Conservation (phyloP, 495 filamentous ascomycete species). For the Neurospora terricola region DNA sequence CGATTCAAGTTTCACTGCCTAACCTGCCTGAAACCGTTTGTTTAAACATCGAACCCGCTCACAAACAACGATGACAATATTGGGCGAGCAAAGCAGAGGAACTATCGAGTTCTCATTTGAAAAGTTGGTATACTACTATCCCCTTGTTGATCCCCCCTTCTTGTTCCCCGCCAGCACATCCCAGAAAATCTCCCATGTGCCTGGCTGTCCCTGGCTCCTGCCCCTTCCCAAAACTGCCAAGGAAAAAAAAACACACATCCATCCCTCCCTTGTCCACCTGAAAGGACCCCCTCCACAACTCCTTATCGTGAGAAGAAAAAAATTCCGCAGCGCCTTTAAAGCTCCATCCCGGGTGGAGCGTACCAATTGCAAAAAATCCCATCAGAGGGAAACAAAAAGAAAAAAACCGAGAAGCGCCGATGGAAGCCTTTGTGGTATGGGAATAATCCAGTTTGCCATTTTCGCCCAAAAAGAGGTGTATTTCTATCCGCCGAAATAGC, state of each 20-base stretch:
- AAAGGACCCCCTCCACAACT: neutral
- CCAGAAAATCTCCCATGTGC: neutral
- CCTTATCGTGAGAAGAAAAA: neutral
- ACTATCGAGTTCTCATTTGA: neutral
- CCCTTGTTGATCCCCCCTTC: neutral
- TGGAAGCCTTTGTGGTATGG: neutral
- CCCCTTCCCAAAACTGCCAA: neutral
- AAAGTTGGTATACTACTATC: neutral
- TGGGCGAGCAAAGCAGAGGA: neutral
- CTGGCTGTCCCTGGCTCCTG: neutral
- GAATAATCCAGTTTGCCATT: neutral
- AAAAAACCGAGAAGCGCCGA: neutral
- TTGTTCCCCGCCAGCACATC: neutral
- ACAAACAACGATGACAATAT: neutral
- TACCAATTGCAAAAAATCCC: neutral
- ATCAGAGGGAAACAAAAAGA: neutral
- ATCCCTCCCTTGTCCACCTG: neutral
- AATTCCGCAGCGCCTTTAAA: neutral
- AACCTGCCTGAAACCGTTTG: neutral
- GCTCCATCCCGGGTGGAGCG: neutral
- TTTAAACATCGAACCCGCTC: neutral
- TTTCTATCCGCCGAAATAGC: neutral
- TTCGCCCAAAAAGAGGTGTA: neutral
- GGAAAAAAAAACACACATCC: neutral
- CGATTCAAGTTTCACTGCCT: neutral